phyloP scores from a whole-genome alignment of 345 rosid species.

The Sonneratia alba region DNA sequence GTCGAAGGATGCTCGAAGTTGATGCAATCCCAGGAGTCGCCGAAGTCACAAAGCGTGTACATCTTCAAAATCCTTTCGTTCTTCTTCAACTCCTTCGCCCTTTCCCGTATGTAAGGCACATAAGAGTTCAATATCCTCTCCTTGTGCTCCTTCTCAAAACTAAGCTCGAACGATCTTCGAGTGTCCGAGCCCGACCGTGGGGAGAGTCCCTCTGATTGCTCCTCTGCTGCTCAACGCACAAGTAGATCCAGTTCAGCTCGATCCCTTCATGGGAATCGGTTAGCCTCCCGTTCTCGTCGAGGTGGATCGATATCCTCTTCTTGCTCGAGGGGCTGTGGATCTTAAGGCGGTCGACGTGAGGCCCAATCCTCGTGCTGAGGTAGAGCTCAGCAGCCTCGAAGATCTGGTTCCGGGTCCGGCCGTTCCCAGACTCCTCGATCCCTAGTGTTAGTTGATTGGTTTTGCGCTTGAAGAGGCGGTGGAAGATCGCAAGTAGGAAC shows the following conservation, averaged over 20 bases:
- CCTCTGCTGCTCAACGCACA: slow-evolving; percentile 23
- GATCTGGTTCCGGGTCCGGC: slow-evolving; percentile 24
- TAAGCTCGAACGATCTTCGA: slow-evolving; percentile 23
- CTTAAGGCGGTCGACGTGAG: slow-evolving; percentile 19
- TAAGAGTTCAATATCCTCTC: slow-evolving; percentile 26
- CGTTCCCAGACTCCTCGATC: slow-evolving; percentile 29
- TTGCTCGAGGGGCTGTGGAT: slow-evolving; percentile 18
- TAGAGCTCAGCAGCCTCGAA: slow-evolving; percentile 31
- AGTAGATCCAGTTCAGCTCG: slow-evolving; percentile 10
- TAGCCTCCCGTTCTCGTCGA: slow-evolving; percentile 26
- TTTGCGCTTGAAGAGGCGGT: slow-evolving; percentile 13
- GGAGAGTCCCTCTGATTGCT: slow-evolving; percentile 2
- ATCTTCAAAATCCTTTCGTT: slow-evolving; percentile 26
- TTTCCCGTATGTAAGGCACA: slow-evolving; percentile 24
- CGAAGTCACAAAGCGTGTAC: slow-evolving; percentile 21
- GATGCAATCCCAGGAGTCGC: slow-evolving; percentile 21
- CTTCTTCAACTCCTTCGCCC: slow-evolving; percentile 18
- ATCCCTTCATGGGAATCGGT: slow-evolving; percentile 14
- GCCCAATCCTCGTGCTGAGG: slow-evolving; percentile 26
- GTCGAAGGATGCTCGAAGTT: slow-evolving; percentile 39
- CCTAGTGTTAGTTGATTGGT: slow-evolving; percentile 23
- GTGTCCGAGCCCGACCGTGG: slow-evolving; percentile 12
- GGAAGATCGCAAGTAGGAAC: slow-evolving; percentile 12
- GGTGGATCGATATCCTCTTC: slow-evolving; percentile 19
- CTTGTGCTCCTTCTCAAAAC: slow-evolving; percentile 25